Evolutionary conservation across 805 yeast species (phyloP), one percentile per base, ranked within the genome.

Genomic region (Yamadazyma phyllophila): DNA sequence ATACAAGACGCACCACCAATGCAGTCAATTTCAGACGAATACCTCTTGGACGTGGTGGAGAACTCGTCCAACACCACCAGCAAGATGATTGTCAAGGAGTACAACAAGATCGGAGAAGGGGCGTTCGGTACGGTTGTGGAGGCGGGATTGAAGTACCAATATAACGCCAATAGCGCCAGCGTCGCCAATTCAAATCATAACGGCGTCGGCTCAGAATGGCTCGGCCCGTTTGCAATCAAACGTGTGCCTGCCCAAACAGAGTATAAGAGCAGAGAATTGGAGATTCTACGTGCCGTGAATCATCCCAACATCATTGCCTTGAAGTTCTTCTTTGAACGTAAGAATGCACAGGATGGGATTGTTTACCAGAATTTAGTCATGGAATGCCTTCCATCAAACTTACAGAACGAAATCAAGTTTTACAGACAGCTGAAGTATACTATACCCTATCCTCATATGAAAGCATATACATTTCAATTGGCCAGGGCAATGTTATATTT

Each of bases 181-280:
- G 34, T 15, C 24, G 24, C 24, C 9, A 15, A 24, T 24, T 33
- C 41, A n/a, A 38, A 30, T 7, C 43, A 43, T 12, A 20, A 20
- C 6, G 24, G 24, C 24, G 24, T 20, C 24, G 6, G 24, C 24
- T 20, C 24, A 20, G 31, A 15, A 17, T 82, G 88, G 87, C 66
- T 81, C 33, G 95, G 95, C 1, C 95, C 95, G 0, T 87, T 78
- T 69, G 94, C 94, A 15, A 85, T 87, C 48, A 87, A 87, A 58
- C 78, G 88, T 54, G 94, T 86, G 1, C 91, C 92, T 20, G 92
- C 94, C 1, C 94, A 87, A 58, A 87, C 94, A 0, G 95, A 87
- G 62, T 87, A 86, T 63, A 87, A 87, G 64, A 80, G 87, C 41
- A 73, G 96, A 64, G 96, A 87, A 63, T 71, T 87, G 56, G 92